A percentile compares a stretch with the other conserved stretches of the same genome.
phyloP scores from a whole-genome alignment of 495 filamentous ascomycete species.

The Diplogelasinospora grovesii region DNA sequence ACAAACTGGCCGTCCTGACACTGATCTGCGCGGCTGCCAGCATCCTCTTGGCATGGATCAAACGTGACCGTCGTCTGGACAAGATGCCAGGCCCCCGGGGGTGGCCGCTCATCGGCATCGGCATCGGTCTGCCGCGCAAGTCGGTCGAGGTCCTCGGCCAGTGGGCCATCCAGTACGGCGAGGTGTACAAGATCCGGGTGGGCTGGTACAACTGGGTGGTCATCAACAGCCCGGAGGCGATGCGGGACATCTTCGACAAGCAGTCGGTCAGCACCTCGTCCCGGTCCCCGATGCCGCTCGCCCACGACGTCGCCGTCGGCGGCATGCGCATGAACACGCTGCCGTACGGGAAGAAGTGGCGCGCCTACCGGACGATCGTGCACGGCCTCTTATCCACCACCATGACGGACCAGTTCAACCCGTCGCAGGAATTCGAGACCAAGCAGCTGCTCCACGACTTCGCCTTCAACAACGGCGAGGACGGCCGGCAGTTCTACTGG shows the following conservation, averaged over 20 bases:
- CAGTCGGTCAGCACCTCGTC: constrained; percentile 1
- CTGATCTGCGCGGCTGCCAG: too few species aligned
- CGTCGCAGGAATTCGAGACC: constrained; percentile 1
- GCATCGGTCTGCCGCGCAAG: background rate
- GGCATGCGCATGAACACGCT: constrained; percentile 1
- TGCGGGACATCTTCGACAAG: constrained; percentile 1
- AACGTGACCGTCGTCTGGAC: background rate
- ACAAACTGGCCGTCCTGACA: too few species aligned
- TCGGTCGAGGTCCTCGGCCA: background rate
- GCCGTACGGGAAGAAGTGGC: background rate
- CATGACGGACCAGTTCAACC: background rate
- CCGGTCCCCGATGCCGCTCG: background rate
- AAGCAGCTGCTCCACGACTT: constrained; percentile 2
- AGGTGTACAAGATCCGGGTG: constrained; percentile 1
- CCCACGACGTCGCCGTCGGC: background rate
- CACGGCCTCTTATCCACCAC: background rate
- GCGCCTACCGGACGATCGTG: background rate
- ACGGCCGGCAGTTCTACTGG: background rate
- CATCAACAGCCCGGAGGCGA: background rate
- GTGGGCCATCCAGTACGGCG: background rate
- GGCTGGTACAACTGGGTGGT: constrained; percentile 2
- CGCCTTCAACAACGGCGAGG: background rate
- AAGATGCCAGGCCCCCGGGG: background rate
- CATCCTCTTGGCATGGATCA: too few species aligned
- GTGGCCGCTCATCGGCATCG: background rate